Evolutionary conservation across 225 moss, liverwort and hornwort species (phyloP), one percentile per base, ranked within the genome.

Genomic region (Bryum argenteum): DNA sequence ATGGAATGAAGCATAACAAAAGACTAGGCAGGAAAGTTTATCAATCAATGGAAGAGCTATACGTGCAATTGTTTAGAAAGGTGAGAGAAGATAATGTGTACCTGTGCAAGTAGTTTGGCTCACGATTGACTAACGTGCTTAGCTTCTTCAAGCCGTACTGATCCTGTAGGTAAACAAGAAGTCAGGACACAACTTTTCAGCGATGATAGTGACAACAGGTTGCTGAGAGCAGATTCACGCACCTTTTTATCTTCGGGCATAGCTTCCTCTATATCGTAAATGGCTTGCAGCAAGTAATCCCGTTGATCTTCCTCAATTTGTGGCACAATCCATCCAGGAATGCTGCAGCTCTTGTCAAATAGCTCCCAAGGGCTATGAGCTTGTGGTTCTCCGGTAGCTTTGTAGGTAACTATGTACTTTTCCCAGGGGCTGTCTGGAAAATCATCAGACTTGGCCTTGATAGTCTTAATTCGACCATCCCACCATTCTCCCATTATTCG

Each of bases 381-480:
- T 21, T 75, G 73, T 9, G 85, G 84, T 15, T 90, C 89, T 39
- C 72, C 70, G 26, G 83, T 73, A 44, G 88, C 84, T 57, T 81
- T 93, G 57, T 98, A 98, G 9, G 81, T 80, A 17, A 98, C 91
- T 47, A 74, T 54, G 33, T 85, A 88, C 52, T 79, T 85, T 59
- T 98, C 94, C 98, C 98, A 98, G 1, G 98, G 98, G 65, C 98
- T 98, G 59, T 91, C 91, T 43, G 91, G 91, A 71, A 87, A 94
- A 24, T 86, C 85, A 13, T 83, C 51, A 11, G 94, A 98, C 79
- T 84, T 98, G 6, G 74, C 70, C 77, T 85, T 83, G 24, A 86
- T 71, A 15, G 76, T 72, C 45, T 85, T 81, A 61, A 98, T 88
- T 61, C 98, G 88, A 50, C 98, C 98, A 62, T 91, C 92, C 98